Base-by-base conservation (phyloP, 164 flowering plant species). In the Houttuynia cordata region DNA sequence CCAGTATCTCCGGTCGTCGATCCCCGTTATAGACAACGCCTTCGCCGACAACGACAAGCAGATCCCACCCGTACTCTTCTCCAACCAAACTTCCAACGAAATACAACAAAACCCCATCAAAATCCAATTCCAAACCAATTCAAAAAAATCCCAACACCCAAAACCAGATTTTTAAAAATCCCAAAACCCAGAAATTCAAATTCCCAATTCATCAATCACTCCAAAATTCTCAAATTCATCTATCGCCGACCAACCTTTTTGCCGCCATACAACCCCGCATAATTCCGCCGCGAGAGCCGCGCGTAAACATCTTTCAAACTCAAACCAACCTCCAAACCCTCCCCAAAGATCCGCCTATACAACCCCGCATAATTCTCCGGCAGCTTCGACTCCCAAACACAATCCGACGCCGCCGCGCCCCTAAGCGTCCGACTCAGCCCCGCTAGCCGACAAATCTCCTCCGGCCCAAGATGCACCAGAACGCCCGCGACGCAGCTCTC, bases 1-100 rank as follows among this genome's bases (percentile, higher is more conserved):
- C 98, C 98, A 93, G 60, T 93, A 89, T 81, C 98, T 82, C 56
- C 96, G 76, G 67, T 93, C 98, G 75, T 89, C 97, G 18, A 93
- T 89, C 37, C 97, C 96, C 0, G 96, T 93, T 52, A 93, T 84
- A 1, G 79, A 59, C 64, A 93, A 72, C 21, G 84, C 97, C 68
- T 74, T 86, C 0, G 89, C 69, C 24, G 96, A 76, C 23, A 93
- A 79, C 25, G 81, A 77, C 77, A 89, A 62, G 68, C 94, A 89
- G 37, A 82, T 70, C 55, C 79, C 78, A 52, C 86, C 91, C 4
- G 80, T 78, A 21, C 61, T 67, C 77, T 82, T 89, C 62, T 89
- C 96, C 71, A 93, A 66, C 98, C 98, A 93, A 57, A 73, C 82
- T 64, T 61, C 82, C 98, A 87, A 70, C 42, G 70, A 62, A 53